Evolutionary conservation across 2,329 filamentous ascomycete species (phyloP).

Genomic region (Leptodontidium sp.): DNA sequence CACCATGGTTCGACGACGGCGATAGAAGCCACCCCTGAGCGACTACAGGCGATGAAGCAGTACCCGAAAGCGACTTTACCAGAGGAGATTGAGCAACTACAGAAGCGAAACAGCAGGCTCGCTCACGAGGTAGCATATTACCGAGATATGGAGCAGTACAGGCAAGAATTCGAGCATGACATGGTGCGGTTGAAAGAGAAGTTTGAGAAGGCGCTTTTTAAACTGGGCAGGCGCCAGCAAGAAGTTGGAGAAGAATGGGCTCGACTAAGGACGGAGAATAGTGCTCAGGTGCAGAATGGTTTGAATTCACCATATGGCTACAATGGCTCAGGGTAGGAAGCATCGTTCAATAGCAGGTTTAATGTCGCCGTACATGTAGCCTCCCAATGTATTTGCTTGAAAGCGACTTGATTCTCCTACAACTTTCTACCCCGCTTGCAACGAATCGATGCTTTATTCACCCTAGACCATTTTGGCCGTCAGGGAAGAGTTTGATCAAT

Average conservation of each 20-base stretch:
- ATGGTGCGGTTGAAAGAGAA: slow-evolving; percentile 19
- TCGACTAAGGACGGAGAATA: slow-evolving; percentile 22
- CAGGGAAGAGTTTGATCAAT: too few relatives aligned
- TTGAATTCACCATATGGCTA: slow-evolving; percentile 10
- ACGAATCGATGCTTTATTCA: neutral
- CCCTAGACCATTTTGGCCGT: too few relatives aligned
- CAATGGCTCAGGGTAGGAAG: slow-evolving; percentile 1
- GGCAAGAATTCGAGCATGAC: slow-evolving; percentile 29
- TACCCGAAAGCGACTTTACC: slow-evolving; percentile 24
- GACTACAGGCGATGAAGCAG: slow-evolving; percentile 31
- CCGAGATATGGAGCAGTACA: slow-evolving; percentile 28
- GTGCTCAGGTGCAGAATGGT: slow-evolving; percentile 14
- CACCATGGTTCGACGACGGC: slow-evolving; percentile 27
- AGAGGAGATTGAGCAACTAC: slow-evolving; percentile 31
- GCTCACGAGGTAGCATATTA: slow-evolving; percentile 33
- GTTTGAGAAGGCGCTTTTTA: slow-evolving; percentile 25
- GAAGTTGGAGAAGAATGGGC: slow-evolving; percentile 23
- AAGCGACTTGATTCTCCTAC: neutral
- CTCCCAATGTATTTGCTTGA: neutral
- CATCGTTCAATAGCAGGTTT: slow-evolving; percentile 18
- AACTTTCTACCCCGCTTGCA: neutral
- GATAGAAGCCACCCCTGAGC: slow-evolving; percentile 28
- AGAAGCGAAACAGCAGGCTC: slow-evolving; percentile 27
- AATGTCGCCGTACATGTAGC: slow-evolving; percentile 2
- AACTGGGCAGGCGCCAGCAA: slow-evolving; percentile 25